A percentile compares a stretch with the other conserved stretches of the same genome.
Conservation (phyloP, 306 rosid genomes). For the Rubus parviflorus region DNA sequence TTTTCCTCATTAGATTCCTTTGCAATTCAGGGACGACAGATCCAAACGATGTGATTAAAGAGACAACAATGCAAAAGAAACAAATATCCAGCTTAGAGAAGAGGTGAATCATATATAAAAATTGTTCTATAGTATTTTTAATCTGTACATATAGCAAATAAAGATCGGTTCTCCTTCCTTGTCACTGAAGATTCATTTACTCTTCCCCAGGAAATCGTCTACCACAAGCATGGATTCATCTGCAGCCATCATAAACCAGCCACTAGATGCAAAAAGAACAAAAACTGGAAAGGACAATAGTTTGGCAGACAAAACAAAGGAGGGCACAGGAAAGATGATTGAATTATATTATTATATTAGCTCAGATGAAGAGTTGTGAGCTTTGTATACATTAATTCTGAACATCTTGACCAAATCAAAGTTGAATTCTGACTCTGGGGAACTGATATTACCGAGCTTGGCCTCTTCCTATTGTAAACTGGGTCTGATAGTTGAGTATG, state of each 20-base stretch:
- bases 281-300: slow-evolving; percentile 38
- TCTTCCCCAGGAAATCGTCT: slow-evolving; percentile 63
- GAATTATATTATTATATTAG: slow-evolving; percentile 61
- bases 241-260: slow-evolving; percentile 33
- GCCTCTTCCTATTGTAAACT: not conserved
- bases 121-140: not conserved
- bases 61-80: slow-evolving; percentile 37
- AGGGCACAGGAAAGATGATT: slow-evolving; percentile 59
- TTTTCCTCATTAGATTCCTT: slow-evolving; percentile 26
- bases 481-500: not conserved
- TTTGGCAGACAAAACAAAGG: slow-evolving; percentile 39
- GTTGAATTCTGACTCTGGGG: slow-evolving; percentile 2
- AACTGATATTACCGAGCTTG: not conserved
- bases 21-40: slow-evolving; percentile 48
- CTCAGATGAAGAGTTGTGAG: slow-evolving; percentile 73
- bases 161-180: slow-evolving; percentile 12
- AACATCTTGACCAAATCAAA: slow-evolving; percentile 5
- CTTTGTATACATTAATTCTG: slow-evolving; percentile 8
- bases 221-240: slow-evolving; percentile 36
- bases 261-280: slow-evolving; percentile 49
- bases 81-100: slow-evolving; percentile 41
- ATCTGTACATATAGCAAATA: not conserved
- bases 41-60: slow-evolving; percentile 32
- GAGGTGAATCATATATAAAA: slow-evolving; percentile 44
- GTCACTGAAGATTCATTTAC: slow-evolving; percentile 15